A percentile compares a stretch with the other conserved stretches of the same genome.
These are phyloP conservation scores for Phytophthora sp. DNA, from an alignment of 352 stramenopile species.

Conservation along the genomic window DNA sequence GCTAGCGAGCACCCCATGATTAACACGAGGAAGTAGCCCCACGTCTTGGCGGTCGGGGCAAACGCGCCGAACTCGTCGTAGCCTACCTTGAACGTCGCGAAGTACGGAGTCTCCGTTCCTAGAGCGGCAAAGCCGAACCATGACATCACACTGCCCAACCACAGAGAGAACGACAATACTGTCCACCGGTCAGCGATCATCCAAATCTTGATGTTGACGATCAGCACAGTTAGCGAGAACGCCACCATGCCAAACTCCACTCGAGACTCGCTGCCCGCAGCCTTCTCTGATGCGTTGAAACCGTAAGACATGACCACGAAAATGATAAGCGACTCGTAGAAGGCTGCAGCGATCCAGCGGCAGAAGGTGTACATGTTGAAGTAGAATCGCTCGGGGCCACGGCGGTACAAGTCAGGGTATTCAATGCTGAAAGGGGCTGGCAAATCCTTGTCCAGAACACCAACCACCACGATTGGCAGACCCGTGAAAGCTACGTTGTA, in stretches of 20 bases:
- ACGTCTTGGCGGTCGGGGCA: constrained; percentile 52
- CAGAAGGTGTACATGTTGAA: constrained; percentile 85
- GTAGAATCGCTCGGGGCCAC: constrained; percentile 66
- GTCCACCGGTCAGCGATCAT: constrained; percentile 86
- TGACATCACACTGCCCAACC: constrained; percentile 66
- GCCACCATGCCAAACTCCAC: constrained; percentile 87
- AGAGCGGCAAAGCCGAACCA: constrained; percentile 75
- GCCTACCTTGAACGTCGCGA: constrained; percentile 69
- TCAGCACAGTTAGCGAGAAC: constrained; percentile 93
- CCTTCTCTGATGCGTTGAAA: constrained; percentile 69
- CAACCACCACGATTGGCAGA: constrained; percentile 90
- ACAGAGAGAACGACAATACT: constrained; percentile 59
- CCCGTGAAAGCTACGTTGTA: constrained; percentile 96
- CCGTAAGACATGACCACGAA: constrained; percentile 83
- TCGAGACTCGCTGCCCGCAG: constrained; percentile 68
- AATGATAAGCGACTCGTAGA: constrained; percentile 84
- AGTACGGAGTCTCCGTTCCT: constrained; percentile 61
- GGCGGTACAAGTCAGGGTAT: constrained; percentile 80
- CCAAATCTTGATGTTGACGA: constrained; percentile 95
- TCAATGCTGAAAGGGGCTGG: constrained; percentile 75
- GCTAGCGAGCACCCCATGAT: constrained; percentile 73
- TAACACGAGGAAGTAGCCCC: constrained; percentile 70
- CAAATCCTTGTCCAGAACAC: constrained; percentile 86
- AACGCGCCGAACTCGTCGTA: constrained; percentile 86
- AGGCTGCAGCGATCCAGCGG: constrained; percentile 77